phyloP scores from a whole-genome alignment of 129 eudicot species.

The Mikania micrantha region DNA sequence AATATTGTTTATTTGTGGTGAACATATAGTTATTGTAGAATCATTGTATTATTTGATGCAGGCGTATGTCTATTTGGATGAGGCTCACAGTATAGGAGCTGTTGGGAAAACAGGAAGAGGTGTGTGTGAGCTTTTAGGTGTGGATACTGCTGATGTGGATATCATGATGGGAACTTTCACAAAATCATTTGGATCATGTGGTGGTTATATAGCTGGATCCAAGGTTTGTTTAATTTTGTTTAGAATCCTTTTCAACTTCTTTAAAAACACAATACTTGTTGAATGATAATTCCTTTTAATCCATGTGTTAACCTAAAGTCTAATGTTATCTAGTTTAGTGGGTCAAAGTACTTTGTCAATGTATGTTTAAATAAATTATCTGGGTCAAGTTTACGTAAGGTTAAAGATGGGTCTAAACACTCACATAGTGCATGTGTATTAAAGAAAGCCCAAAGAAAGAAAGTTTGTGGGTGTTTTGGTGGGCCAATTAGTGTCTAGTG shows the following conservation, averaged over 20 bases:
- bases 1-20: neutral
- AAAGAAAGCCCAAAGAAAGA: too few relatives aligned
- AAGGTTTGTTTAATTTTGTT: conserved; percentile 20
- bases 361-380: too few relatives aligned
- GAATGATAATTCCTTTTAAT: too few relatives aligned
- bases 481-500: too few relatives aligned
- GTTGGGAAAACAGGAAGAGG: conserved; percentile 91
- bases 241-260: neutral
- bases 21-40: neutral
- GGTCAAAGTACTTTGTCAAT: too few relatives aligned
- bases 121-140: conserved; percentile 89
- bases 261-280: neutral
- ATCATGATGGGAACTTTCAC: conserved; percentile 98
- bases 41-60: conserved; percentile 15
- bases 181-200: conserved; percentile 93
- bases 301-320: too few relatives aligned
- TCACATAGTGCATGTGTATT: too few relatives aligned
- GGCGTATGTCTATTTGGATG: conserved; percentile 93
- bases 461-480: too few relatives aligned
- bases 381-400: too few relatives aligned
- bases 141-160: conserved; percentile 87
- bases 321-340: too few relatives aligned
- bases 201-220: conserved; percentile 96
- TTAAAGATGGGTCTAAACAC: too few relatives aligned
- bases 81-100: conserved; percentile 98